Conservation (phyloP, 768 basidiomycete genomes). For the Sporobolomyces roseus region DNA sequence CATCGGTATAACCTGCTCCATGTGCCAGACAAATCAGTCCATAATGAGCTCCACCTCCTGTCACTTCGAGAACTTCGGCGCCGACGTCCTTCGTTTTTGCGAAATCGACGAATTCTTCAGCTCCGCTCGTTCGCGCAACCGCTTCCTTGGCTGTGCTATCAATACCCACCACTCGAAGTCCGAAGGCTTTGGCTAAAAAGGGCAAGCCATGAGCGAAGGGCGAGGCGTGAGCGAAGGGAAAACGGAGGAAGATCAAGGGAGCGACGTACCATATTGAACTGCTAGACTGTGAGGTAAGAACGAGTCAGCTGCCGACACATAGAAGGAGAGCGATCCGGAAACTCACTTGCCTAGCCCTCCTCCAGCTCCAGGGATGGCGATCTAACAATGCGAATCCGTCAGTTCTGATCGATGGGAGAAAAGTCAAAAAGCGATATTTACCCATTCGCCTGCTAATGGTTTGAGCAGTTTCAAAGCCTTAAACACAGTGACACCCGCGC, state of each 20-base stretch:
- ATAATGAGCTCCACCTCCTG: slow-evolving; percentile 28
- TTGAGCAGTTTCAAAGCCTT: slow-evolving; percentile 5
- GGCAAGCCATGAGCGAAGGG: not conserved
- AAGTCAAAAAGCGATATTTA: not conserved
- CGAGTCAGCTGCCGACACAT: not conserved
- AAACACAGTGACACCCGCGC: slow-evolving; percentile 4
- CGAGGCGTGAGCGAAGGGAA: not conserved
- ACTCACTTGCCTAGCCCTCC: slow-evolving; percentile 12
- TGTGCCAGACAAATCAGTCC: slow-evolving; percentile 13
- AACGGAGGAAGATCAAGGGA: not conserved
- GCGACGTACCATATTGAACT: not conserved
- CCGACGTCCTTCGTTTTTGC: slow-evolving; percentile 28
- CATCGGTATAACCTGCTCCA: not conserved
- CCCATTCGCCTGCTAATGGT: not conserved
- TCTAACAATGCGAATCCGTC: not conserved
- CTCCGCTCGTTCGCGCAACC: slow-evolving; percentile 14
- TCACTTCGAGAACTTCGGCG: slow-evolving; percentile 29
- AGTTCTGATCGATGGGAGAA: not conserved
- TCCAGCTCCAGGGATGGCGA: slow-evolving; percentile 5
- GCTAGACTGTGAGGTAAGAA: not conserved
- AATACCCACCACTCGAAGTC: slow-evolving; percentile 37
- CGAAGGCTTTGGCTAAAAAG: slow-evolving; percentile 15
- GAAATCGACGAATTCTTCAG: slow-evolving; percentile 39
- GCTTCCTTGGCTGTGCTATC: slow-evolving; percentile 33
- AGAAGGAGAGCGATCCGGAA: not conserved